These are phyloP conservation scores for Pinus albicaulis DNA, from an alignment of 75 land plant species.

Conservation along the genomic window DNA sequence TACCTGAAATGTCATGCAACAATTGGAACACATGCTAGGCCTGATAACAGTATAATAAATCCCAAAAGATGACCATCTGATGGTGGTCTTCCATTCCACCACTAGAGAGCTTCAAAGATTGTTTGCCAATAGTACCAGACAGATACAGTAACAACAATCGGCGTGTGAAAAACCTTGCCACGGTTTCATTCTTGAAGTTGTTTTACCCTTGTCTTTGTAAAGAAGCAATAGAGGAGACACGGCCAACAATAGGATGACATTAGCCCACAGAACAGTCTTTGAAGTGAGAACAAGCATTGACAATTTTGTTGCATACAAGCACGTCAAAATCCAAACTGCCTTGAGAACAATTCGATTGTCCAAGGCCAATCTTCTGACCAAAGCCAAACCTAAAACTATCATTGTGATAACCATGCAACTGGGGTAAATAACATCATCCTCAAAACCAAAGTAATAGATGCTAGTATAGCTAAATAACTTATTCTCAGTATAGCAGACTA, in stretches of 20 bases:
- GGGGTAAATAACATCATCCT: constrained; percentile 92
- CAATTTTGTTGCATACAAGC: constrained; percentile 83
- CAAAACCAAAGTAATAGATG: constrained; percentile 72
- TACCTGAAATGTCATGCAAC: too few relatives aligned
- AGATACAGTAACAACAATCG: constrained; percentile 56
- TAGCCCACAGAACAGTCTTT: constrained; percentile 65
- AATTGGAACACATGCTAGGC: too few relatives aligned
- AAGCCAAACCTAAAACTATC: constrained; percentile 72
- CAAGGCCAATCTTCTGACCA: constrained; percentile 59
- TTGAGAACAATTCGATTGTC: constrained; percentile 72
- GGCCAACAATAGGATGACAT: constrained; percentile 75
- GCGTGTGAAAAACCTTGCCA: constrained; percentile 82
- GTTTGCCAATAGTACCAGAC: constrained; percentile 80
- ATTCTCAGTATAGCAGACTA: constrained; percentile 83
- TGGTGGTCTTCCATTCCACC: constrained; percentile 84
- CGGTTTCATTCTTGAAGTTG: constrained; percentile 18
- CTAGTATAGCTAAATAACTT: constrained; percentile 63
- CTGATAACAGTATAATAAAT: too few relatives aligned
- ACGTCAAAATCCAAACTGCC: constrained; percentile 78
- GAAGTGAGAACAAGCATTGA: constrained; percentile 78
- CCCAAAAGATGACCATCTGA: constrained; percentile 55
- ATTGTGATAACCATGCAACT: constrained; percentile 90
- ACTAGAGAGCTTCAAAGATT: constrained; percentile 83
- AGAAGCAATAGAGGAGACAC: constrained; percentile 90
- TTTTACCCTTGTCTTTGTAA: constrained; percentile 81